These are phyloP conservation scores for Alternaria sp. DNA, from an alignment of 2,329 filamentous ascomycete species.

Conservation along the genomic window DNA sequence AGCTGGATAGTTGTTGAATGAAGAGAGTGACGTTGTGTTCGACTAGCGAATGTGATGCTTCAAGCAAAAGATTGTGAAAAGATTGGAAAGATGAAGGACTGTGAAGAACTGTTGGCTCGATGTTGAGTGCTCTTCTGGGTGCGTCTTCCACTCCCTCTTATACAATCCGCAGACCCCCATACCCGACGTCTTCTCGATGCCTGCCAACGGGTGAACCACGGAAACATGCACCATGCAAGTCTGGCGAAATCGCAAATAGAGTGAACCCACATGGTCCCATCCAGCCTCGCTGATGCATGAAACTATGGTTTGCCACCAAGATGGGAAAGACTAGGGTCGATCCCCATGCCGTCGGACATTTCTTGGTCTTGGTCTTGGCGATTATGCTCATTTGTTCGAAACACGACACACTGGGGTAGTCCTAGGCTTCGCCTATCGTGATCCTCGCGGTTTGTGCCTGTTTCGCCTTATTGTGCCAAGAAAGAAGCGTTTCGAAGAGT, in stretches of 20 bases:
- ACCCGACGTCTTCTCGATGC: slow-evolving; percentile 2
- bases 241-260: slow-evolving; percentile 11
- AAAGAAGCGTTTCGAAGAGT: slow-evolving; percentile 15
- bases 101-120: slow-evolving; percentile 28
- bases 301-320: slow-evolving; percentile 14
- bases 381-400: slow-evolving; percentile 29
- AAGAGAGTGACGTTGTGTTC: slow-evolving; percentile 25
- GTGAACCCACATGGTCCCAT: slow-evolving; percentile 12
- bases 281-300: slow-evolving; percentile 13
- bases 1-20: slow-evolving; percentile 14
- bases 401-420: slow-evolving; percentile 20
- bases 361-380: slow-evolving; percentile 9
- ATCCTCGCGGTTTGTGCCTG: slow-evolving; percentile 3
- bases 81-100: slow-evolving; percentile 13
- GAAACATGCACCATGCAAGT: background rate
- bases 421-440: slow-evolving; percentile 20
- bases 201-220: background rate
- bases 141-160: slow-evolving; percentile 20
- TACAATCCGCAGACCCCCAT: slow-evolving; percentile 14
- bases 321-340: slow-evolving; percentile 18
- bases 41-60: slow-evolving; percentile 33
- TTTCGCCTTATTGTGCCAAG: slow-evolving; percentile 13
- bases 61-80: slow-evolving; percentile 29
- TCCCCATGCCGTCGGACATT: slow-evolving; percentile 15
- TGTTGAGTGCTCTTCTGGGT: slow-evolving; percentile 22